phyloP scores from a whole-genome alignment of 495 filamentous ascomycete genomes.

The Emericellopsis terricola region DNA sequence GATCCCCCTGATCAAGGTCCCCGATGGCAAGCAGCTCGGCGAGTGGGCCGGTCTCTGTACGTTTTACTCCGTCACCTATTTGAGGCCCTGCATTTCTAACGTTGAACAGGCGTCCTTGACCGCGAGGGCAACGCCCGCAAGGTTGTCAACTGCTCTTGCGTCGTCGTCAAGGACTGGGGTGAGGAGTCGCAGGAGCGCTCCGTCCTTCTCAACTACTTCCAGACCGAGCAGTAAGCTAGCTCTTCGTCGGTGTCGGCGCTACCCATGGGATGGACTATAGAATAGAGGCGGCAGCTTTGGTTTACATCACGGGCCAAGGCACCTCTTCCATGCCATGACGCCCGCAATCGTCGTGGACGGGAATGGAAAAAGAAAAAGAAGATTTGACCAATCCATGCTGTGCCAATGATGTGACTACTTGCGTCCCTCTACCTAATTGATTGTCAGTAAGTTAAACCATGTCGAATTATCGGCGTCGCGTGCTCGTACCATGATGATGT shows the following conservation, averaged over 20 bases:
- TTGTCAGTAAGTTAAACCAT: too few species aligned
- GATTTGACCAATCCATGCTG: not conserved
- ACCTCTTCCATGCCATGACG: constrained; percentile 2
- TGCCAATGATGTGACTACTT: not conserved
- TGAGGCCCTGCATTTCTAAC: constrained; percentile 6
- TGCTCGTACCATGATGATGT: constrained; percentile 88
- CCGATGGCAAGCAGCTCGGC: constrained; percentile 96
- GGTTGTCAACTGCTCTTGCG: constrained; percentile 99
- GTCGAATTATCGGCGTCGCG: too few species aligned
- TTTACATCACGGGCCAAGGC: constrained; percentile 1
- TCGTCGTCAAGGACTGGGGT: constrained; percentile 98
- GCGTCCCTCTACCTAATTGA: constrained; percentile 2
- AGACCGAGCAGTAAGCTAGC: constrained; percentile 47
- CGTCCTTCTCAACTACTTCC: constrained; percentile 99
- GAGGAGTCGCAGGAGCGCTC: constrained; percentile 96
- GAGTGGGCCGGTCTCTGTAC: constrained; percentile 99
- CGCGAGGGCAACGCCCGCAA: constrained; percentile 98
- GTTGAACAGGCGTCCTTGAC: constrained; percentile 69
- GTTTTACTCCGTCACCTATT: constrained; percentile 17
- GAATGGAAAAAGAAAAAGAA: constrained; percentile 2
- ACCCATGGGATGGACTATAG: not conserved
- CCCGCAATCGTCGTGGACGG: too few species aligned
- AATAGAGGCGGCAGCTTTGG: constrained; percentile 4
- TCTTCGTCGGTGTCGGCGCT: constrained; percentile 3
- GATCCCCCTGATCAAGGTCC: constrained; percentile 98